Evolutionary conservation across 148 eudicot species (phyloP), one percentile per base, ranked within the genome.

Genomic region (Fagopyrum esculentum): DNA sequence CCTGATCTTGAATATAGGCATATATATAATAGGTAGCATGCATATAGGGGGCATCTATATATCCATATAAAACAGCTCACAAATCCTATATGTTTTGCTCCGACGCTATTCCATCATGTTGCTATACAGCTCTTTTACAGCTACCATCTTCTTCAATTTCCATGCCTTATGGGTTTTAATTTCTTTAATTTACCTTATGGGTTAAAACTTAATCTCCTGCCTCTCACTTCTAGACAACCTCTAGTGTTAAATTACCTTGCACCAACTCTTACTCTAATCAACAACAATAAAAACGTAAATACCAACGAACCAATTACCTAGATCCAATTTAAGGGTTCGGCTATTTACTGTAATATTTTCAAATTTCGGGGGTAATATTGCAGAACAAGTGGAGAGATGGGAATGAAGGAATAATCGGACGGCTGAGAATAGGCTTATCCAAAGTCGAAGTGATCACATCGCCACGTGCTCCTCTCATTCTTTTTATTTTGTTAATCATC

Each of bases 401-500:
- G 19, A 16, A 5, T n/a, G 59, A 6, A 9, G 66, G 6, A 26
- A 0, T 57, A 13, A 63, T 63, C 44, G 69, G 69, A 63, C 69
- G 69, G 69, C 44, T 29, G 69, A 9, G 69, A 63, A 11, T 15
- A 63, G 45, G 40, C 44, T 63, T 63, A 63, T 63, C 69, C 69
- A 63, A 63, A 63, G 45, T 44, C 2, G 1, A 63, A 10, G 1
- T 15, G 44, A 83, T 85, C 87, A 84, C 86, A 78, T 82, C 72
- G 82, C 89, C 93, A 89, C 91, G 91, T 89, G 97, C 91, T 83
- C 81, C 69, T 79, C 79, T 82, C 84, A 86, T 86, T 82, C 84
- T 77, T 66, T 19, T 35, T 35, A 35, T 43, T 66, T 66, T 66
- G 71, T 43, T 40, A 66, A 66, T 66, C 71, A 64, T 63, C 64